These are phyloP conservation scores for Claviceps sp. DNA, from an alignment of 2,329 filamentous ascomycete species.

Conservation along the genomic window DNA sequence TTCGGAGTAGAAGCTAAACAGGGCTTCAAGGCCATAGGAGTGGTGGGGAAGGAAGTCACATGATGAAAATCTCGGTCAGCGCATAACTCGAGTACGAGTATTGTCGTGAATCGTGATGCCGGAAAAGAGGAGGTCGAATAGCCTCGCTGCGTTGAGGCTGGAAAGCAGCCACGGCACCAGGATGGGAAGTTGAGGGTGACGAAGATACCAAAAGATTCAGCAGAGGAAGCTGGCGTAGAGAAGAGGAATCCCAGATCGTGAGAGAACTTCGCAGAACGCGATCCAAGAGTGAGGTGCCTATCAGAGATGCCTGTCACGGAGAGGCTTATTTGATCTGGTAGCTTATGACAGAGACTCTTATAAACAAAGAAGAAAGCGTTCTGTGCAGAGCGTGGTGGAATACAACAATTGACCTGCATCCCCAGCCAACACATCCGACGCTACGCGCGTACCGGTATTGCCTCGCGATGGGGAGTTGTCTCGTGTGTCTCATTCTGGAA, in stretches of 20 bases:
- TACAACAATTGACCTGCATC: too few relatives aligned
- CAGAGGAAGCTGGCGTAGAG: conserved; percentile 15
- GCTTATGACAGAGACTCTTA: too few relatives aligned
- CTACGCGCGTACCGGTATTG: too few relatives aligned
- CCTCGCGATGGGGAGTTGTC: too few relatives aligned
- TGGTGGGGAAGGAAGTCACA: conserved; percentile 9
- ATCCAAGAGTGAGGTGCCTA: too few relatives aligned
- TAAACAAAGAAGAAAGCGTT: too few relatives aligned
- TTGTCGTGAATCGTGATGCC: conserved; percentile 25
- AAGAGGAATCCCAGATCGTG: conserved; percentile 15
- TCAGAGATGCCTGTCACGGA: too few relatives aligned
- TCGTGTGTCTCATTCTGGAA: too few relatives aligned
- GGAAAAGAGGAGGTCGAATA: conserved; percentile 23
- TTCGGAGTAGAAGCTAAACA: conserved; percentile 30
- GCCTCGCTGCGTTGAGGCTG: conserved; percentile 24
- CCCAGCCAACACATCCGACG: too few relatives aligned
- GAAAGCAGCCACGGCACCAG: conserved; percentile 22
- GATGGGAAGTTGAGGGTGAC: conserved; percentile 17
- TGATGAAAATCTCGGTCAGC: not conserved
- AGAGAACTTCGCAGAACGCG: conserved; percentile 14
- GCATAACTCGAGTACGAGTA: conserved; percentile 27
- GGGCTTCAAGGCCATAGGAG: conserved; percentile 27
- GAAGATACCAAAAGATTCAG: conserved; percentile 20
- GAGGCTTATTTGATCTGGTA: too few relatives aligned
- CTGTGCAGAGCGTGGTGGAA: too few relatives aligned